Base-by-base conservation (phyloP, 2,329 filamentous ascomycete species). In the Phyllosticta citrichinensis region DNA sequence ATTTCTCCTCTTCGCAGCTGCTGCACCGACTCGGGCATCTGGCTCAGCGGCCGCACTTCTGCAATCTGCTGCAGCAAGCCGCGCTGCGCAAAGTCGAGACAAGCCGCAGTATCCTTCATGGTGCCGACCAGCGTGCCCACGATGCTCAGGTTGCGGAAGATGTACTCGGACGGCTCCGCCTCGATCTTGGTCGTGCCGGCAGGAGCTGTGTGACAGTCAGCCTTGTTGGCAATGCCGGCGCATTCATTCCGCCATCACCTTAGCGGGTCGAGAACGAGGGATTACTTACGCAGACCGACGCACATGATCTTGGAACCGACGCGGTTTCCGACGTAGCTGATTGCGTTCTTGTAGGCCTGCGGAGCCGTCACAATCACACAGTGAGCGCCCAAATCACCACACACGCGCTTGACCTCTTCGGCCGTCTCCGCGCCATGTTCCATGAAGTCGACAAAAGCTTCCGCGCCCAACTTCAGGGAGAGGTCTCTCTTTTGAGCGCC, bases 21-120 rank as follows among this genome's bases (percentile, higher is more conserved):
- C 65, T 81, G 74, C 22, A 83, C 78, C 19, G 76, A 79, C 64
- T 83, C 80, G 17, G 80, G 70, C 53, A 82, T 74, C 51, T 74
- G 65, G 35, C 76, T 76, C 63, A 82, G 66, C 0, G 74, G 73
- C 61, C 77, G 74, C 2, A 81, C 76, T 30, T 81, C 80, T 27
- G 74, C 76, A 24, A 82, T 79, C 52, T 75, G 75, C 68, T 78
- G 77, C 62, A 83, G 64, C 64, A 80, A 67, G 1, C 81, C 81
- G 52, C 80, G 71, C 60, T 73, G 73, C 5, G 79, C 80, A 68
- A 80, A 81, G 5, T 79, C 74, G 20, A 80, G 66, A 20, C 74
- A 73, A 63, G 75, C 73, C n/a, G 76, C 73, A 6, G 77, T 77
- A 64, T 80, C 78, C 47, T 74, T 72, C 75, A 79, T 78, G 52